phyloP scores from a whole-genome alignment of 352 stramenopile species.

The Phytophthora rubi region DNA sequence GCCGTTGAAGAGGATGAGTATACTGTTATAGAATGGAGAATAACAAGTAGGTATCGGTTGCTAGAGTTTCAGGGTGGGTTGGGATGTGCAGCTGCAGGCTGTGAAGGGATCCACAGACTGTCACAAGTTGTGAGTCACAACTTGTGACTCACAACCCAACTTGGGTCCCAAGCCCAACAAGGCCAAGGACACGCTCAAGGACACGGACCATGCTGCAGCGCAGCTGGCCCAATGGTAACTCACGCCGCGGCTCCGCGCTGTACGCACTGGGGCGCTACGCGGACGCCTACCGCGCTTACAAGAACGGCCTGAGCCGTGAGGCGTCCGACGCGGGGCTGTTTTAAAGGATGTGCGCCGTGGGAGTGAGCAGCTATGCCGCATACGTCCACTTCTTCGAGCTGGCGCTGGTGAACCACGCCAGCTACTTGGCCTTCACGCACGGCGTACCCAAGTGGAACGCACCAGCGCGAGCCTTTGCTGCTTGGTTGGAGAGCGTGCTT shows the following conservation, averaged over 20 bases:
- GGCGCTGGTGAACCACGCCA: conserved; percentile 78
- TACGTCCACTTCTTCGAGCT: conserved; percentile 86
- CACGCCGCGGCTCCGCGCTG: conserved; percentile 79
- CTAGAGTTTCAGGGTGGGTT: too few species aligned
- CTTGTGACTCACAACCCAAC: too few species aligned
- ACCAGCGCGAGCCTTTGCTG: too few species aligned
- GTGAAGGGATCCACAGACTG: too few species aligned
- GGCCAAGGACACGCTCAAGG: conserved; percentile 62
- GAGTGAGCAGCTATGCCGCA: conserved; percentile 54
- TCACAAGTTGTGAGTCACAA: too few species aligned
- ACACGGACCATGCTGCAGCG: conserved; percentile 78
- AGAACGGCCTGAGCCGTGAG: conserved; percentile 73
- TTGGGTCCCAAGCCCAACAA: conserved; percentile 61
- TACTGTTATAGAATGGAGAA: too few species aligned
- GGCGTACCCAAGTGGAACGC: conserved; percentile 72
- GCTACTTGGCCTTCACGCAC: conserved; percentile 85
- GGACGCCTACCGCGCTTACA: conserved; percentile 81
- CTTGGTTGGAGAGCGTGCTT: too few species aligned
- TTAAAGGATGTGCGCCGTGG: conserved; percentile 69
- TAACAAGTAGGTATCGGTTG: too few species aligned
- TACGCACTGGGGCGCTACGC: conserved; percentile 67
- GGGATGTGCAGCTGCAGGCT: too few species aligned
- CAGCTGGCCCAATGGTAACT: conserved; percentile 90
- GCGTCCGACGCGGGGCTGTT: conserved; percentile 67
- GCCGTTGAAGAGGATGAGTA: too few species aligned